Conservation (phyloP, 805 yeast species). For the Kuraishia ogatae region DNA sequence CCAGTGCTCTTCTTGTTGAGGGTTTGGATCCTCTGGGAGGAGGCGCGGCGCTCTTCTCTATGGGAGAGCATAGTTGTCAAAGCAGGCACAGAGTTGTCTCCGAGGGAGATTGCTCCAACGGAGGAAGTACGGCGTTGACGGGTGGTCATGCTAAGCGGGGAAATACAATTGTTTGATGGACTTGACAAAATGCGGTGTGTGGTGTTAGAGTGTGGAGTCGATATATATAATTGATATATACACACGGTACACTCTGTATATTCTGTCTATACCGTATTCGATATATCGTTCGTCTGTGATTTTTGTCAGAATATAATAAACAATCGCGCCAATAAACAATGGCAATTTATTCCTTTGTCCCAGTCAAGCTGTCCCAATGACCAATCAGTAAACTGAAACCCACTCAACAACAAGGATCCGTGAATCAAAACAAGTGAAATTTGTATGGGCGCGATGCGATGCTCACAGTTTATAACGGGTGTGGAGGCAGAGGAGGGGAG, state of each 20-base stretch:
- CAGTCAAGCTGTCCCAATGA: too few relatives aligned
- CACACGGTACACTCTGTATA: too few relatives aligned
- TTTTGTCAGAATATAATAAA: too few relatives aligned
- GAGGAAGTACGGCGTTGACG: slow-evolving; percentile 50
- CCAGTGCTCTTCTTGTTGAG: slow-evolving; percentile 19
- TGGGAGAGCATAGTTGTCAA: slow-evolving; percentile 58
- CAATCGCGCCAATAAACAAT: too few relatives aligned
- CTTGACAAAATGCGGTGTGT: not conserved
- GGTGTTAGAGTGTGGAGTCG: too few relatives aligned
- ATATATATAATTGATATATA: too few relatives aligned
- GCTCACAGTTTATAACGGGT: not conserved
- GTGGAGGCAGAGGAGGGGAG: not conserved
- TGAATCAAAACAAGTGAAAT: not conserved
- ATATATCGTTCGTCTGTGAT: too few relatives aligned
- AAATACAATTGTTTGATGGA: not conserved
- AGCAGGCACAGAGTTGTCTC: slow-evolving; percentile 62
- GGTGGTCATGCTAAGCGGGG: not conserved
- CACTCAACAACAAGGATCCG: too few relatives aligned
- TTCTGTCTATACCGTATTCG: too few relatives aligned
- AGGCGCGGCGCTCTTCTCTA: slow-evolving; percentile 31
- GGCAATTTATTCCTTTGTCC: too few relatives aligned
- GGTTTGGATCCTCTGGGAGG: slow-evolving; percentile 18
- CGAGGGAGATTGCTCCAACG: slow-evolving; percentile 66
- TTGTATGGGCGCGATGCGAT: not conserved
- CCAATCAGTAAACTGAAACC: too few relatives aligned